Conservation (phyloP, 306 rosid genomes). For the Arachis hypogaea region DNA sequence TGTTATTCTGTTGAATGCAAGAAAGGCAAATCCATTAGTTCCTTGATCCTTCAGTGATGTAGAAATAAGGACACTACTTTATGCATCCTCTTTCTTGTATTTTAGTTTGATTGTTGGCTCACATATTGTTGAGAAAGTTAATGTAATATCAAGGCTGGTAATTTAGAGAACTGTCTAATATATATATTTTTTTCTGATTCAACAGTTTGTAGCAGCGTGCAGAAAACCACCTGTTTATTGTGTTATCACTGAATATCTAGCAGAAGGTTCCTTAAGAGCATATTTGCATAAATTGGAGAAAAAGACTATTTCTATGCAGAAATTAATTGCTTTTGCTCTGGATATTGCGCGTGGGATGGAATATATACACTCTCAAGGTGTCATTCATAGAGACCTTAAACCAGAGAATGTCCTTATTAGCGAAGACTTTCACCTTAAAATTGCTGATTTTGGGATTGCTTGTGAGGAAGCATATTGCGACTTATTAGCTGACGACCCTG, state of each 20-base stretch:
- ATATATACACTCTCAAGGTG: conserved; percentile 83
- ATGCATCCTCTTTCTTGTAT: conserved; percentile 25
- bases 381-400: conserved; percentile 91
- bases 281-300: conserved; percentile 77
- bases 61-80: neutral
- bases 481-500: conserved; percentile 83
- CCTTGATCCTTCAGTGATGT: conserved; percentile 29
- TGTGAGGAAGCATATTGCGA: conserved; percentile 84
- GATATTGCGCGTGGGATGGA: conserved; percentile 95
- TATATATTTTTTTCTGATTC: conserved; percentile 41
- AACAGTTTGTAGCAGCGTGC: conserved; percentile 87
- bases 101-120: conserved; percentile 42
- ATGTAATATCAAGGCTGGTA: conserved; percentile 14
- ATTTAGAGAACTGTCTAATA: conserved; percentile 33
- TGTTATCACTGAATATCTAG: conserved; percentile 83
- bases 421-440: conserved; percentile 66
- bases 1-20: conserved; percentile 35
- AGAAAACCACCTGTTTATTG: conserved; percentile 88
- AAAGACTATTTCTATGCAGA: conserved; percentile 59
- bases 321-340: conserved; percentile 65
- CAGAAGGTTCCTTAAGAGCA: conserved; percentile 87
- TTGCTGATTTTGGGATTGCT: conserved; percentile 97
- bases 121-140: conserved; percentile 32
- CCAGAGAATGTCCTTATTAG: conserved; percentile 88
- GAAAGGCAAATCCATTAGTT: neutral